phyloP scores from a whole-genome alignment of 179 eudicot genomes.

The Carnegiea gigantea region DNA sequence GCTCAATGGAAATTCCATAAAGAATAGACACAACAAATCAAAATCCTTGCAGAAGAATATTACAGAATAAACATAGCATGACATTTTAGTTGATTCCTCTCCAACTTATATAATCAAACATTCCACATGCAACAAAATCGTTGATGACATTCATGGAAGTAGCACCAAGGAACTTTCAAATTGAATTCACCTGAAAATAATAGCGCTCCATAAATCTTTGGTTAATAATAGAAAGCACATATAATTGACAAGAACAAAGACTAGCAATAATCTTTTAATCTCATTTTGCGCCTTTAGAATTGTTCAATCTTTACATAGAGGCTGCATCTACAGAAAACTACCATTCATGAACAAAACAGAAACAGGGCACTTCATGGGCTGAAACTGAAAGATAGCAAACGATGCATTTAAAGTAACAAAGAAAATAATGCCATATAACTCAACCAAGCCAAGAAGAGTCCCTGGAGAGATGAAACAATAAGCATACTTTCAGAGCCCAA shows the following conservation, averaged over 20 bases:
- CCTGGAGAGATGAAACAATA: slow-evolving; percentile 6
- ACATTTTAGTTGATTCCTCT: not conserved
- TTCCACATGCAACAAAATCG: not conserved
- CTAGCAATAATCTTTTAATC: not conserved
- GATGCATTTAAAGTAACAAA: slow-evolving; percentile 1
- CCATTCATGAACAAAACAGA: not conserved
- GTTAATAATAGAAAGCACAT: not conserved
- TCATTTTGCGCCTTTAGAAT: not conserved
- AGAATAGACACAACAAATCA: not conserved
- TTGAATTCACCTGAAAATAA: not conserved
- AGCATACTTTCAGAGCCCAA: not conserved
- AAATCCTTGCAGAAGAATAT: not conserved
- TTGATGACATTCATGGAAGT: not conserved
- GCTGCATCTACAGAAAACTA: not conserved
- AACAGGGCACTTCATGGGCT: not conserved
- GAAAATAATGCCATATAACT: not conserved
- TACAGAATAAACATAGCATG: not conserved
- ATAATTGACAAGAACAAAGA: not conserved
- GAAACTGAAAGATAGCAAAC: slow-evolving; percentile 4
- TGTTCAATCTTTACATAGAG: not conserved
- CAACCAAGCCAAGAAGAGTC: slow-evolving; percentile 1
- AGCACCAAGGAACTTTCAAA: not conserved
- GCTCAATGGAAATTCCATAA: too few relatives aligned
- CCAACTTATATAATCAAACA: not conserved
- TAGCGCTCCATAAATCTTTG: not conserved